Base-by-base conservation (phyloP, 2,329 filamentous ascomycete species). In the Neonectria sp. region DNA sequence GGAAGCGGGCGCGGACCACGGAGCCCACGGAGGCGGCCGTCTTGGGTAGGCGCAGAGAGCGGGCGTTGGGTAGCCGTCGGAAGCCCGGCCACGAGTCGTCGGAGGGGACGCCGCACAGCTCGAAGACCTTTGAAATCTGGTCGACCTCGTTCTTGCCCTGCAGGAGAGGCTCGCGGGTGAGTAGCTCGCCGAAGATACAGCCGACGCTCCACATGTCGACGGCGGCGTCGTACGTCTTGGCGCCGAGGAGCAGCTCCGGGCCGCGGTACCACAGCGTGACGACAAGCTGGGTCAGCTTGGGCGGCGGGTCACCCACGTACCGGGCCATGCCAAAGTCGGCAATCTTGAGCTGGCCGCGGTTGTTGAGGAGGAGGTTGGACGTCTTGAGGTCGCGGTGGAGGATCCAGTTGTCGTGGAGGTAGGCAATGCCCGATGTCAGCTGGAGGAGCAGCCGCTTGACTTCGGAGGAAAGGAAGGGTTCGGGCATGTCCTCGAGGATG, bases 301-400 rank as follows among this genome's bases (percentile, higher is more conserved):
- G 88, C 1, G 91, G 86, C 4, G 95, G 95, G 73, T 94, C 90
- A 57, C 93, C 93, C 63, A 93, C 93, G 82, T 96, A 96, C 31
- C 96, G 90, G 4, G 96, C 95, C 94, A 99, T 98, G 80, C 96
- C 96, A 78, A 99, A 99, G 82, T 99, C 96, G 67, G 96, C 96
- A 71, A 99, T 92, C 82, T 98, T 98, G 81, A 99, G 91, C 79
- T 93, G 91, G 52, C 96, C 96, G 52, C 95, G 93, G 84, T 98
- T 98, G 84, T 94, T 97, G 82, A 99, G 92, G 53, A 99, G 90
- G 53, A 99, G 90, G 77, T 97, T 97, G 55, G 93, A 95, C 4
- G 95, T 97, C 82, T 97, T 97, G 76, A 97, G 90, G 82, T 98
- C 95, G 63, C 95, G 94, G 82, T 96, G 95, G 67, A 99, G 88